Evolutionary conservation across 306 rosid species (phyloP), one percentile per base, ranked within the genome.

Genomic region (Pachyrhizus erosus): DNA sequence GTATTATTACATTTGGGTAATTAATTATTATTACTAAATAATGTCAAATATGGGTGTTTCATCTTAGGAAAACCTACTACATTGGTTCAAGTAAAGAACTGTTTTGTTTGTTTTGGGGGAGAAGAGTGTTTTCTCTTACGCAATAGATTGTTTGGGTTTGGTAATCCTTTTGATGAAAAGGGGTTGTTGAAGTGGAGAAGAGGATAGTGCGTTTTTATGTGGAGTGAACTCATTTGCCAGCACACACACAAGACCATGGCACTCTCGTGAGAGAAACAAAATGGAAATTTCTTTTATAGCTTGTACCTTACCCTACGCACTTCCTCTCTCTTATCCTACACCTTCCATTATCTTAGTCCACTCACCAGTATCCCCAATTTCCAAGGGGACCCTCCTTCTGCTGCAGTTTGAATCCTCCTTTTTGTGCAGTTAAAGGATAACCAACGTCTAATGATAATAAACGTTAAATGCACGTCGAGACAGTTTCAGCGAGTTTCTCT

Each of bases 241-340:
- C 94, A 87, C 90, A 85, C 82, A 87, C 79, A 61, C 61, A 13
- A 15, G 92, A 90, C 91, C 92, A 84, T 88, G 94, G 87, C 91
- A 86, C 82, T 90, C 93, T 76, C 92, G 97, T 93, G 98, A 88
- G 90, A 90, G 76, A 70, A 90, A 83, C 90, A 70, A 89, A 82
- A 85, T 80, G 51, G 57, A 45, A 72, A 73, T 5, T 17, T 23
- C 5, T 31, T 77, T 77, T 65, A 46, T 71, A 43, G 80, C 33
- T 27, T 55, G 40, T 70, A 26, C 64, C 84, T n/a, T 89, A 85
- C 37, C 86, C 90, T 89, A 67, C 85, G 84, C 89, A 84, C 80
- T 42, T 40, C 82, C 11, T 48, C 78, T 84, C 76, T 81, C 84
- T 70, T 84, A 73, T 87, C 93, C 71, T 81, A 58, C 88, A 71